Conservation (phyloP, 305 asterid species). For the Plantago rigida region DNA sequence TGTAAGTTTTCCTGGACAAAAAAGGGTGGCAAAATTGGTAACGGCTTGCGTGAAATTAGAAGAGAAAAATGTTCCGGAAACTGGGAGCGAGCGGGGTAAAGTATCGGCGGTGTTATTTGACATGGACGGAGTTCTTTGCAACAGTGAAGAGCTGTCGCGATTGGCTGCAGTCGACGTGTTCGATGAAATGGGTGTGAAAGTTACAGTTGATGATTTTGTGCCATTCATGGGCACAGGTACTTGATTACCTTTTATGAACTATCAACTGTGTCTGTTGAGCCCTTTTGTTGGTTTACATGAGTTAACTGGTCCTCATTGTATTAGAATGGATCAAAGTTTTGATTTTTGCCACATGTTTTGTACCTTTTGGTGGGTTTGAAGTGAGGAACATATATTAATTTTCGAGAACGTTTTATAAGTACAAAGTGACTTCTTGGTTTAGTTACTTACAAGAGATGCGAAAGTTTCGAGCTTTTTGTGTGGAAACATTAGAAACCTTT, state of each 20-base stretch:
- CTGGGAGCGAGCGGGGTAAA: slow-evolving; percentile 58
- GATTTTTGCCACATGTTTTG: not conserved
- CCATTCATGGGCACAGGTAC: slow-evolving; percentile 96
- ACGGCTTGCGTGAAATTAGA: slow-evolving; percentile 58
- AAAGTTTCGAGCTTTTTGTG: too few relatives aligned
- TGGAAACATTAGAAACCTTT: not conserved
- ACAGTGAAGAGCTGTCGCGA: slow-evolving; percentile 86
- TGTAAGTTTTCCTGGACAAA: slow-evolving; percentile 23
- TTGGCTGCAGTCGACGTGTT: slow-evolving; percentile 85
- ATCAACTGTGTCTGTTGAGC: not conserved
- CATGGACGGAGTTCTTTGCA: slow-evolving; percentile 93
- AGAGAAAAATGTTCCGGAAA: slow-evolving; percentile 41
- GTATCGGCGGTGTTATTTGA: slow-evolving; percentile 92
- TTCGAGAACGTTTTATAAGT: too few relatives aligned
- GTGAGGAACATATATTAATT: too few relatives aligned
- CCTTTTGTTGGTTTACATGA: not conserved
- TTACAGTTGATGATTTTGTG: slow-evolving; percentile 69
- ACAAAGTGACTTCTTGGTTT: too few relatives aligned
- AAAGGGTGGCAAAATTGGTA: slow-evolving; percentile 28
- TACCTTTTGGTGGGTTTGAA: not conserved
- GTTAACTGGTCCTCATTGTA: not conserved
- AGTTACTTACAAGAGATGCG: too few relatives aligned
- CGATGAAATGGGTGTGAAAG: slow-evolving; percentile 87
- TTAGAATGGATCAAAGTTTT: not conserved
- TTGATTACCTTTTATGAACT: not conserved